Base-by-base conservation (phyloP, 2,329 filamentous ascomycete genomes). In the Penicillium occitanis region DNA sequence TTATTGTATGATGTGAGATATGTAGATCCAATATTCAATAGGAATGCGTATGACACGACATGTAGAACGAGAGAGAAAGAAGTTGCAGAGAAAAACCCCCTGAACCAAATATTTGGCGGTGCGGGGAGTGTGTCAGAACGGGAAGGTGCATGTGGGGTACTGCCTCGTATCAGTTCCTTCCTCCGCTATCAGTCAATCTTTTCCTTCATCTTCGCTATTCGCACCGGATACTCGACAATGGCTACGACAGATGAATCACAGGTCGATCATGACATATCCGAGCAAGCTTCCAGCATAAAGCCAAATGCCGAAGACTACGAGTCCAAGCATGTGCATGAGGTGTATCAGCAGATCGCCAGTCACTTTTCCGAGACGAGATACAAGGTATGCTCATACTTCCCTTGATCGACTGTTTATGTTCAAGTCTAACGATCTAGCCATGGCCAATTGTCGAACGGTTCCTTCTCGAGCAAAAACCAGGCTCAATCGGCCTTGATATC, bases 381-480 rank as follows among this genome's bases (percentile, higher is more conserved):
- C 78, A 90, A 90, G 84, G 87, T 88, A 73, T 74, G 76, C 71
- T 37, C n/a, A 25, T 44, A n/a, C 30, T 11, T 14, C 2, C 14
- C 25, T 17, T 42, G 37, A 68, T 40, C 22, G 13, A 69, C 64
- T 37, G 42, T 42, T 19, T 53, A 35, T 5, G 14, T 8, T 22
- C 3, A 11, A 6, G 30, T 35, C 57, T 59, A 33, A 60, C 14
- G 8, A 66, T 42, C 37, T 68, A 90, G 87, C 93, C 95, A 68
- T 99, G 95, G 95, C 95, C 95, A 25, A 90, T 96, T 71, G 91
- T 98, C 65, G 87, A 93, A 69, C 82, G 83, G 42, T 98, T 97
- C 76, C 85, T 98, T 42, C 80, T 83, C 60, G 81, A 82, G 37
- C 86, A 91, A 58, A 75, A 84, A 0, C 80, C 88, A 13, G 94